phyloP scores from a whole-genome alignment of 2,329 filamentous ascomycete genomes.

The Thermomyces lanuginosus region DNA sequence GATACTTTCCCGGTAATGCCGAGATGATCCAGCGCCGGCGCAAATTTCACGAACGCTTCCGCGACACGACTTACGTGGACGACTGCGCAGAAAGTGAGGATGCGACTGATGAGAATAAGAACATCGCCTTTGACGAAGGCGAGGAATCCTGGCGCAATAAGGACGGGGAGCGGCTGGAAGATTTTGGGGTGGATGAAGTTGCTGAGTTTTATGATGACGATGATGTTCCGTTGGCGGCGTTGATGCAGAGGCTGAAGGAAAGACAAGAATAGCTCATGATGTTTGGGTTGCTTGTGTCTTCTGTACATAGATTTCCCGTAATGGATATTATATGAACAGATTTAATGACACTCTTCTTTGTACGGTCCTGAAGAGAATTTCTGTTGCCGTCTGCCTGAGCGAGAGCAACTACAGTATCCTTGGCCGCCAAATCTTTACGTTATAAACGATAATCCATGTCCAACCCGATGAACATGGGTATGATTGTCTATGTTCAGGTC shows the following conservation, averaged over 20 bases:
- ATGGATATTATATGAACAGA: neutral
- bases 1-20: conserved; percentile 8
- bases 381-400: no score
- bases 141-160: conserved; percentile 48
- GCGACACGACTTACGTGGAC: conserved; percentile 6
- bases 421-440: no score
- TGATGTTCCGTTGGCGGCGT: conserved; percentile 36
- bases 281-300: no score
- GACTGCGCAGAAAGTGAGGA: conserved; percentile 8
- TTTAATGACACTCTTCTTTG: no score
- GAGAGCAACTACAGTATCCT: no score
- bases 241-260: conserved; percentile 5
- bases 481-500: no score
- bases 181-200: conserved; percentile 51
- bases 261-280: neutral
- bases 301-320: neutral
- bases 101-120: conserved; percentile 4
- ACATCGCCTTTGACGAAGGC: conserved; percentile 24
- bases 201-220: conserved; percentile 49
- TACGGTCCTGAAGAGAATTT: no score
- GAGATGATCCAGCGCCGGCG: conserved; percentile 21
- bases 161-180: conserved; percentile 44
- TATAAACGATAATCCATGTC: no score
- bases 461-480: no score
- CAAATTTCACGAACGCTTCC: conserved; percentile 24